Conservation (phyloP, 1,284 basidiomycete species). For the Rhodotorula sp. region DNA sequence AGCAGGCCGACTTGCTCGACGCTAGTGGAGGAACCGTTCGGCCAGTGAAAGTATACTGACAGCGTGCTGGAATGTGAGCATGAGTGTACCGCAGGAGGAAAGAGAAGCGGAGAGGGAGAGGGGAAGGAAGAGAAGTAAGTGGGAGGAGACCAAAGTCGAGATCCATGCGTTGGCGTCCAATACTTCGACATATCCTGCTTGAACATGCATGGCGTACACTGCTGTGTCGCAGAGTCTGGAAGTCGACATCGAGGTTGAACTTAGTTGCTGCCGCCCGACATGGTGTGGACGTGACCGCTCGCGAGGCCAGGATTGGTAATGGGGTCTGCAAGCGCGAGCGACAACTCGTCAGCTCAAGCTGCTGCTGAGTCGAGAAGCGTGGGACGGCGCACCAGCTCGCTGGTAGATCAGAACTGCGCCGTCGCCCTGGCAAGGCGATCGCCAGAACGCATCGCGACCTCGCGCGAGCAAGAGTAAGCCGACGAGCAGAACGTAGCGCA, state of each 20-base stretch:
- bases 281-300: slow-evolving; percentile 20
- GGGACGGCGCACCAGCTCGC: slow-evolving; percentile 9
- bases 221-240: background rate
- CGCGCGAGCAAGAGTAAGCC: background rate
- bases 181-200: slow-evolving; percentile 23
- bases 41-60: slow-evolving; percentile 7
- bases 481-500: background rate
- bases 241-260: slow-evolving; percentile 42
- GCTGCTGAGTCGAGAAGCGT: background rate
- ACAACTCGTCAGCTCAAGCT: background rate
- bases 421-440: slow-evolving; percentile 6
- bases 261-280: slow-evolving; percentile 52
- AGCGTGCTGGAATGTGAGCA: background rate
- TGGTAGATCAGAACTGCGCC: background rate
- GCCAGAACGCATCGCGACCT: slow-evolving; percentile 10
- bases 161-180: too few relatives aligned
- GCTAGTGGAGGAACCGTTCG: slow-evolving; percentile 19
- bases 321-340: background rate
- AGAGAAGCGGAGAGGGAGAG: background rate
- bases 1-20: slow-evolving; percentile 1
- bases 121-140: background rate
- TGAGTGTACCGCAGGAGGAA: too few relatives aligned
- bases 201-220: slow-evolving; percentile 17
- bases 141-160: background rate
- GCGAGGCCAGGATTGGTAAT: slow-evolving; percentile 15